Conservation (phyloP, 805 yeast genomes). For the Ogataea degrootiae region DNA sequence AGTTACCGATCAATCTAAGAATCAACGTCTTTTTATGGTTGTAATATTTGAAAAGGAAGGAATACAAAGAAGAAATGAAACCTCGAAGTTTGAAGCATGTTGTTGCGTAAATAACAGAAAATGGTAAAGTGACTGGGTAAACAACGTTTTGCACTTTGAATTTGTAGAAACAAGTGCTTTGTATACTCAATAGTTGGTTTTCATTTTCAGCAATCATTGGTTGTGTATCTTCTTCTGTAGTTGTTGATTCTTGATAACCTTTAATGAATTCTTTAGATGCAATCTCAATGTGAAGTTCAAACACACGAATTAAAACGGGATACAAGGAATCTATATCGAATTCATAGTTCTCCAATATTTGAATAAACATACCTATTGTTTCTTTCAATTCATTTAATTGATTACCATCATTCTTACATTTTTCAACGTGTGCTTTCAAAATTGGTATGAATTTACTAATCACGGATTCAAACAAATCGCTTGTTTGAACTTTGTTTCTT, state of each 20-base stretch:
- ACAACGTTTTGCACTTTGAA: conserved; percentile 23
- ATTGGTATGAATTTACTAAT: conserved; percentile 55
- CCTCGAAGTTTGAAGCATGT: conserved; percentile 72
- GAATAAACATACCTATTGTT: conserved; percentile 63
- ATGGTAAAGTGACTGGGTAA: conserved; percentile 71
- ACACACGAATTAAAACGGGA: conserved; percentile 52
- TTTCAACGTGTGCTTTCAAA: conserved; percentile 42
- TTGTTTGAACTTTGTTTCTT: conserved; percentile 55
- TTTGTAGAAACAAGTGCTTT: conserved; percentile 35
- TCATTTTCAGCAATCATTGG: conserved; percentile 67
- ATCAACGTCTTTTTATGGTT: conserved; percentile 57
- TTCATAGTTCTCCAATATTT: conserved; percentile 70
- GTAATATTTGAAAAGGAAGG: conserved; percentile 62
- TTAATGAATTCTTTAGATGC: conserved; percentile 50
- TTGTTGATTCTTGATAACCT: conserved; percentile 51
- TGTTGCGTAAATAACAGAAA: conserved; percentile 83
- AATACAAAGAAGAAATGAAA: conserved; percentile 57
- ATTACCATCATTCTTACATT: conserved; percentile 36
- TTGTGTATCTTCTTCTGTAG: conserved; percentile 83
- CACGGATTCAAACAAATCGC: conserved; percentile 74
- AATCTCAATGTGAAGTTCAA: conserved; percentile 56
- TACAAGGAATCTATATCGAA: conserved; percentile 58
- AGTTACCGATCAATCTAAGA: conserved; percentile 52
- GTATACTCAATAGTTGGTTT: conserved; percentile 56
- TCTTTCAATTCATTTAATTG: conserved; percentile 54